Conservation (phyloP, 2,329 filamentous ascomycete species). For the Zasmidium citrigriseum region DNA sequence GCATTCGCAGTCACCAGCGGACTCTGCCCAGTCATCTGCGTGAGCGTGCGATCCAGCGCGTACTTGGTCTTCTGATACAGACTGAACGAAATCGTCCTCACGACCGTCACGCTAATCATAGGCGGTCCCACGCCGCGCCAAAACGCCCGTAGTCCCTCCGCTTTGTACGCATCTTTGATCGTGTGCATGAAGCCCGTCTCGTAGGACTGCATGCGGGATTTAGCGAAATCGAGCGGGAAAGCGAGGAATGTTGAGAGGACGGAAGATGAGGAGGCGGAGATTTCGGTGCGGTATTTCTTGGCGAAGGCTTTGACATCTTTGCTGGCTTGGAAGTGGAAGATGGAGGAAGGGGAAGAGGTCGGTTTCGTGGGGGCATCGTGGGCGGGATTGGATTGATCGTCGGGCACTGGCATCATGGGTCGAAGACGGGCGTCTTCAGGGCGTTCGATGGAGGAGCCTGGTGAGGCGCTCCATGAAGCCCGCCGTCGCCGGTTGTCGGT, state of each 20-base stretch:
- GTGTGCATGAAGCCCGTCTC: slow-evolving; percentile 60
- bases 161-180: slow-evolving; percentile 71
- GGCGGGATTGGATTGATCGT: background rate
- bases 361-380: slow-evolving; percentile 1
- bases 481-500: slow-evolving; percentile 5
- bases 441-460: slow-evolving; percentile 32
- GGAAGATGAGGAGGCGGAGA: slow-evolving; percentile 75
- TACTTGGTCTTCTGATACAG: slow-evolving; percentile 79
- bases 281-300: slow-evolving; percentile 78
- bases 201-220: slow-evolving; percentile 83
- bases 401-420: slow-evolving; percentile 24
- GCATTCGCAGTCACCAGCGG: slow-evolving; percentile 73
- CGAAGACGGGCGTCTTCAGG: slow-evolving; percentile 27
- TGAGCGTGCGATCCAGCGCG: slow-evolving; percentile 69
- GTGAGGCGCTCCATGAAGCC: slow-evolving; percentile 35
- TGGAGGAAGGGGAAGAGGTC: slow-evolving; percentile 2
- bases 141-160: slow-evolving; percentile 52
- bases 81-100: slow-evolving; percentile 76
- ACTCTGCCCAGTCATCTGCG: slow-evolving; percentile 64
- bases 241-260: slow-evolving; percentile 75
- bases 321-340: slow-evolving; percentile 35
- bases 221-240: slow-evolving; percentile 87
- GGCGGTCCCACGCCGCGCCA: slow-evolving; percentile 69
- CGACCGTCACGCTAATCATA: slow-evolving; percentile 75
- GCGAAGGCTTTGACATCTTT: slow-evolving; percentile 57